phyloP scores from a whole-genome alignment of 371 early-diverging fungal species.

The Mortierella sp. region DNA sequence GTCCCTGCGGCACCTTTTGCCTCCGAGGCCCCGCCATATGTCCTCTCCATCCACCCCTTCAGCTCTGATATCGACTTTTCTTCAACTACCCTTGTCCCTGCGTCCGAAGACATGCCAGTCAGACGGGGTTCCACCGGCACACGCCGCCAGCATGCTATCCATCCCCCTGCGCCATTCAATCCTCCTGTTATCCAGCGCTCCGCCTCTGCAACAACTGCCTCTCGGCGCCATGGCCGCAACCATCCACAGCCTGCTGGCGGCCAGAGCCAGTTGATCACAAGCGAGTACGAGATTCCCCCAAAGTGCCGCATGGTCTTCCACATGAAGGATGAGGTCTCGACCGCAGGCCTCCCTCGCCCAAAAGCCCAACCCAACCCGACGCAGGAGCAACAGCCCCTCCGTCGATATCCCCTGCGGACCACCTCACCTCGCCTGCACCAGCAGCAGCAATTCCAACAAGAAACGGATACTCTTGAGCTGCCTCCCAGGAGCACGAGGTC shows the following conservation, averaged over 20 bases:
- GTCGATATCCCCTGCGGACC: background rate
- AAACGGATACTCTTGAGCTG: background rate
- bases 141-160: no score
- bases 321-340: constrained; percentile 42
- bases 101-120: constrained; percentile 26
- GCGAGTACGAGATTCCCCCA: constrained; percentile 28
- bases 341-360: no score
- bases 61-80: background rate
- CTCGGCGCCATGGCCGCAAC: no score
- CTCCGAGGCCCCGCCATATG: background rate
- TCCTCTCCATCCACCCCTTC: constrained; percentile 3
- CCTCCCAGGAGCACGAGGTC: constrained; percentile 17
- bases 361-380: no score
- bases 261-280: background rate
- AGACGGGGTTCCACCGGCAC: no score
- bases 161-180: no score
- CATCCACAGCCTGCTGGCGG: background rate
- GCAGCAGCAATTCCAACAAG: constrained; percentile 13
- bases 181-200: no score
- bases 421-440: constrained; percentile 5
- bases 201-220: no score
- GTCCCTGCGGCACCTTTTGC: background rate
- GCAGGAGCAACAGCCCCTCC: background rate
- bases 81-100: constrained; percentile 18
- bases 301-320: constrained; percentile 46